Percentiles rank a stretch among this genome's conserved stretches.
Conservation (phyloP, 1,284 basidiomycete genomes). For the Erythrobasidium hasegawianum region DNA sequence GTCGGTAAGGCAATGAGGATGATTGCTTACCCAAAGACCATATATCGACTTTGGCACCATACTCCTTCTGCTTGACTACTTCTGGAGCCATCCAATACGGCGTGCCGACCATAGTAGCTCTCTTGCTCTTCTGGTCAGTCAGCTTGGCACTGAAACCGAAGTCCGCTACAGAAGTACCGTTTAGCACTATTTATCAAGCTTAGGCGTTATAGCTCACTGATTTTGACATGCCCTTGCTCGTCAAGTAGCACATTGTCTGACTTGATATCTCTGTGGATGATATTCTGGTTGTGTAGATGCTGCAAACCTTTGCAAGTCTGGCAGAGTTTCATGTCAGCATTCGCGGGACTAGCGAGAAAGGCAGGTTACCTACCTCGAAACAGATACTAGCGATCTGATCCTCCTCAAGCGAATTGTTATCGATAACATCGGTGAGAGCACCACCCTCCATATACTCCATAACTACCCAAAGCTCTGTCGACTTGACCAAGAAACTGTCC, state of each 20-base stretch:
- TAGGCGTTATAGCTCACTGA: slow-evolving; percentile 87
- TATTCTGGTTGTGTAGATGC: slow-evolving; percentile 87
- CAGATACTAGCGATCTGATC: slow-evolving; percentile 94
- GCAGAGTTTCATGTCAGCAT: not conserved
- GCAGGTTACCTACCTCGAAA: slow-evolving; percentile 70
- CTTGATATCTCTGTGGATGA: slow-evolving; percentile 98
- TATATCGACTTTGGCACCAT: slow-evolving; percentile 97
- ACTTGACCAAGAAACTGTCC: slow-evolving; percentile 84
- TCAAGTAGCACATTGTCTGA: slow-evolving; percentile 91
- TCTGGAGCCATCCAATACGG: slow-evolving; percentile 99
- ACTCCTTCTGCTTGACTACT: slow-evolving; percentile 96
- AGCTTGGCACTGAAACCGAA: slow-evolving; percentile 99
- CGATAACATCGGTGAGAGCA: slow-evolving; percentile 93
- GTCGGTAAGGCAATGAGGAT: not conserved
- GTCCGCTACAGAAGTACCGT: slow-evolving; percentile 71
- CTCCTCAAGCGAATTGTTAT: slow-evolving; percentile 93
- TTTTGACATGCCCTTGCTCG: slow-evolving; percentile 90
- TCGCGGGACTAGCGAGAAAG: too few relatives aligned
- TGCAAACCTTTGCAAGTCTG: slow-evolving; percentile 66
- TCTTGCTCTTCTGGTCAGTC: slow-evolving; percentile 83
- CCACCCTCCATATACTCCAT: slow-evolving; percentile 99
- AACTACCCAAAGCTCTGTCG: slow-evolving; percentile 95
- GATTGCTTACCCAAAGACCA: slow-evolving; percentile 74
- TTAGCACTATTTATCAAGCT: too few relatives aligned
- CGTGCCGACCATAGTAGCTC: slow-evolving; percentile 99